Conservation (phyloP, 78 protist species). For the Dictyostelium discoideum region DNA sequence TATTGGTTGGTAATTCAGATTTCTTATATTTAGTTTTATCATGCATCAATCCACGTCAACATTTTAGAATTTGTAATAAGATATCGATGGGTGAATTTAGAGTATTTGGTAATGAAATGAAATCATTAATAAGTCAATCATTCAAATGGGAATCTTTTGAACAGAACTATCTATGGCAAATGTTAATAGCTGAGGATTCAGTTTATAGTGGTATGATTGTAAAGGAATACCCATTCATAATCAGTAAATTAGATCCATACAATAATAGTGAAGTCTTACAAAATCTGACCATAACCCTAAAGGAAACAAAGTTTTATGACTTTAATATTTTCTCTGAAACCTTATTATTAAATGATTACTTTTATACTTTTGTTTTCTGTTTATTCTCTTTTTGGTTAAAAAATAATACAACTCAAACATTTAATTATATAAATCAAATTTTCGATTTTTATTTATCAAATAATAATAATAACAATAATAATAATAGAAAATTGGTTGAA, state of each 20-base stretch:
- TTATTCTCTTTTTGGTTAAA: slow-evolving; percentile 25
- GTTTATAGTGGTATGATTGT: slow-evolving; percentile 5
- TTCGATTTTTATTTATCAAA: neutral
- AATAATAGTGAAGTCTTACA: slow-evolving; percentile 21
- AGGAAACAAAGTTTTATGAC: slow-evolving; percentile 13
- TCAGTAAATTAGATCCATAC: slow-evolving; percentile 23
- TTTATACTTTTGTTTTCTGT: neutral
- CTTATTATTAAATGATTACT: neutral
- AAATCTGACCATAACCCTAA: neutral
- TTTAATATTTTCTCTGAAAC: neutral
- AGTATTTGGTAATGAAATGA: slow-evolving; percentile 35
- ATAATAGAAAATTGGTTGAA: neutral
- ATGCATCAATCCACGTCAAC: slow-evolving; percentile 43
- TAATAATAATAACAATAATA: neutral
- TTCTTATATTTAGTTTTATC: slow-evolving; percentile 11
- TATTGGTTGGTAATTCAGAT: slow-evolving; percentile 21
- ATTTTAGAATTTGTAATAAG: slow-evolving; percentile 17
- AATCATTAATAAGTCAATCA: neutral
- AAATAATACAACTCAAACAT: slow-evolving; percentile 6
- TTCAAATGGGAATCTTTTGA: slow-evolving; percentile 57
- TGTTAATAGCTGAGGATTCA: slow-evolving; percentile 46
- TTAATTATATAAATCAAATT: slow-evolving; percentile 8
- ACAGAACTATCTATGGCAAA: slow-evolving; percentile 52
- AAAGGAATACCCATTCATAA: slow-evolving; percentile 9
- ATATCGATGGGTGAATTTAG: slow-evolving; percentile 69